Evolutionary conservation across 208 protist genomes (phyloP), one percentile per base, ranked within the genome.

Genomic region (Novymonas esmeraldas): DNA sequence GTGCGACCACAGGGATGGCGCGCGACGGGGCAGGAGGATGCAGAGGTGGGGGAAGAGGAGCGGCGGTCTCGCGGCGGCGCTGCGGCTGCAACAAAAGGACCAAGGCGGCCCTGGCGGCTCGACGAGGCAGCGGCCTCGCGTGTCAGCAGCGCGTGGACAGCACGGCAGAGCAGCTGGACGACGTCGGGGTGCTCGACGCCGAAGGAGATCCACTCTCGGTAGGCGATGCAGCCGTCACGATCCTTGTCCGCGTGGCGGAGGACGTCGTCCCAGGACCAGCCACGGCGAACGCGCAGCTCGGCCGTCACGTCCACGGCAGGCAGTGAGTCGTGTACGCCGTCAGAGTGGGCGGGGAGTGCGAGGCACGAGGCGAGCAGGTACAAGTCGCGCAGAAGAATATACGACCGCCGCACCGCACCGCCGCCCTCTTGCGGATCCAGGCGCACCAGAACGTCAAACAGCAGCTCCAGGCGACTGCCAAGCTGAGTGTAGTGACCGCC

Each of bases 191-290:
- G 60, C 14, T 67, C 50, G 11, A 85, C 69, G 28, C 72, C 67
- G 57, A 82, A 90, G 14, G 64, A 38, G 16, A 81, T 59, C 84
- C 87, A 90, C 41, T 90, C 84, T 29, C 68, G 34, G 65, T 78
- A 89, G 26, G 64, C 49, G 50, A 90, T 70, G 59, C 79, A 68
- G 13, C 72, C 76, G 45, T 86, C 82, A 18, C 82, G 49, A 45
- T 90, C 79, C 34, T 46, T 33, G 61, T 90, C 87, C 3, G 87
- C 84, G 36, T 49, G 48, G n/a, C 64, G 74, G 34, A 91, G 22
- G 18, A 90, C 45, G 28, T 70, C 70, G 44, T 85, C 54, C 46
- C 73, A 73, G 29, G 51, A 34, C 38, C 58, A 55, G 28, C 66
- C 33, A 49, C 59, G 58, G 28, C 26, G 49, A 9, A 51, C 18